phyloP scores from a whole-genome alignment of 345 rosid species.

The Eucalyptus tenuipes region DNA sequence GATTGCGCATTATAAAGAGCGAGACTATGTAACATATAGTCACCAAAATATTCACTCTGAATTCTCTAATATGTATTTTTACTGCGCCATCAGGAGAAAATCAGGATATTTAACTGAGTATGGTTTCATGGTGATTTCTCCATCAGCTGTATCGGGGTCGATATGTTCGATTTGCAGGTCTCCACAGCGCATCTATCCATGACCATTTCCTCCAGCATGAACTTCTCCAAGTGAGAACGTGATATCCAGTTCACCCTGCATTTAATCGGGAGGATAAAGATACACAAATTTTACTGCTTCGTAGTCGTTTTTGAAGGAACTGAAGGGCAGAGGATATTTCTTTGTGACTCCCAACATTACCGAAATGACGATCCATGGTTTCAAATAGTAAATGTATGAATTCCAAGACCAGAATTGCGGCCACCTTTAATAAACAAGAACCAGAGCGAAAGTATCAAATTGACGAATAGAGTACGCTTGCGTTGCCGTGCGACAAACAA shows the following conservation, averaged over 20 bases:
- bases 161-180: conserved; percentile 82
- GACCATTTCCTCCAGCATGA: conserved; percentile 97
- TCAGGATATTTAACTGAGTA: background rate
- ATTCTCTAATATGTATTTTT: background rate
- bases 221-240: conserved; percentile 85
- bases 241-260: conserved; percentile 90
- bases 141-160: conserved; percentile 73
- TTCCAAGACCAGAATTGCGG: conserved; percentile 28
- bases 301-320: background rate
- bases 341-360: conserved; percentile 65
- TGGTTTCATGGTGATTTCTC: conserved; percentile 55
- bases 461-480: too few relatives aligned
- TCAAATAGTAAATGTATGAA: conserved; percentile 91
- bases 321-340: background rate
- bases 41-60: background rate
- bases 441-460: too few relatives aligned
- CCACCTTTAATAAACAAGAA: too few relatives aligned
- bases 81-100: background rate
- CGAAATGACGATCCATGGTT: conserved; percentile 96
- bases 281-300: background rate
- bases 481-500: too few relatives aligned
- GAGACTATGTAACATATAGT: background rate
- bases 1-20: background rate
- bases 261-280: background rate
- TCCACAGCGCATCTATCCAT: conserved; percentile 90